Evolutionary conservation across 2,329 filamentous ascomycete species (phyloP).

Genomic region (Aspergillus ibericus): DNA sequence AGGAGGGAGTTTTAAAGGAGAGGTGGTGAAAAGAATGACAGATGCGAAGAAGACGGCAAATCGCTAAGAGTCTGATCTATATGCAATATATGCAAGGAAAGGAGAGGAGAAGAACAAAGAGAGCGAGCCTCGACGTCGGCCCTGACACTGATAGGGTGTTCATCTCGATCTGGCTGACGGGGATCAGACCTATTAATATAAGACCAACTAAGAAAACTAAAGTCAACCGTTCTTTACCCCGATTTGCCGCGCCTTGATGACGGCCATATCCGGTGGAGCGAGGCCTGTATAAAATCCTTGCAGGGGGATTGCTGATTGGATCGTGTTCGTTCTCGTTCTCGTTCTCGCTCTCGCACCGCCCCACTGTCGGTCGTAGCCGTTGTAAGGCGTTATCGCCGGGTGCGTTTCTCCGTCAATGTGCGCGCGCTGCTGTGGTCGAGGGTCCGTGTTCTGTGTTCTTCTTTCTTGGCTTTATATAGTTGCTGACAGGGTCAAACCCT

Average conservation of each 20-base stretch:
- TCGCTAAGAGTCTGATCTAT: background rate
- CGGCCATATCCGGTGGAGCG: conserved; percentile 10
- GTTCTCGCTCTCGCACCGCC: conserved; percentile 25
- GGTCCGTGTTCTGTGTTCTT: background rate
- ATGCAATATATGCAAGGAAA: background rate
- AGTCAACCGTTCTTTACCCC: background rate
- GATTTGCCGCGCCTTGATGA: conserved; percentile 2
- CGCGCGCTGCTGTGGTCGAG: background rate
- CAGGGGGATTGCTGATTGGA: conserved; percentile 8
- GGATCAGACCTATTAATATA: conserved; percentile 1
- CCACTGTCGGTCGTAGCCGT: conserved; percentile 11
- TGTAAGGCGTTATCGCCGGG: background rate
- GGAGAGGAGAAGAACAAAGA: background rate
- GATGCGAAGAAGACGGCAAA: background rate
- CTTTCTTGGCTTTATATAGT: background rate
- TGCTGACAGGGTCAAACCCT: too few species aligned
- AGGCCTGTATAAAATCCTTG: conserved; percentile 3
- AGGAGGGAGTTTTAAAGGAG: background rate
- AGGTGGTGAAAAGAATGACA: background rate
- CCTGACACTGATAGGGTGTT: background rate
- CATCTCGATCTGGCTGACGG: background rate
- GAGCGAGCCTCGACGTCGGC: background rate
- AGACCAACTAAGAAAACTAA: background rate
- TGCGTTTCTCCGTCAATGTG: background rate
- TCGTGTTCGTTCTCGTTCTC: conserved; percentile 27